Conservation (phyloP, 2,329 filamentous ascomycete genomes). For the Rhynchosporium agropyri region DNA sequence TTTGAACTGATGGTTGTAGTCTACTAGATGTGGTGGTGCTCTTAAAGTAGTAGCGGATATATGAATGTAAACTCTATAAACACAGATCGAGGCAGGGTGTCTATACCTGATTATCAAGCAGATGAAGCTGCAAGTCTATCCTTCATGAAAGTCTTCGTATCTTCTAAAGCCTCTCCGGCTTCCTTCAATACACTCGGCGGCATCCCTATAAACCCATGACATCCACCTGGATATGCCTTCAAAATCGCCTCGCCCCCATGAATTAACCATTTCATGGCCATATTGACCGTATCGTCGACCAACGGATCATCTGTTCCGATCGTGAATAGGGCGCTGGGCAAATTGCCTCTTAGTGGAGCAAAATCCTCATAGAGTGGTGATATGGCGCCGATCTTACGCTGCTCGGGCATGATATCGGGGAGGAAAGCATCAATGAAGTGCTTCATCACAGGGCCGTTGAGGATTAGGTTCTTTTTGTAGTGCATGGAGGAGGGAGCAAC, state of each 20-base stretch:
- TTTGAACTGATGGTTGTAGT: too few relatives aligned
- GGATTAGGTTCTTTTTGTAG: conserved; percentile 40
- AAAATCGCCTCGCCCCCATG: conserved; percentile 53
- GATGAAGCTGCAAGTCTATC: conserved; percentile 21
- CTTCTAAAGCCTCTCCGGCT: conserved; percentile 25
- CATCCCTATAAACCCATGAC: conserved; percentile 52
- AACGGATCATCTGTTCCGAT: conserved; percentile 58
- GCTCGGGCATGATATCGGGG: conserved; percentile 46
- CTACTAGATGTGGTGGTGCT: too few relatives aligned
- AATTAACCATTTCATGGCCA: conserved; percentile 57
- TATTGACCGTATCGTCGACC: conserved; percentile 55
- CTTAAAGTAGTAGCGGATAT: too few relatives aligned
- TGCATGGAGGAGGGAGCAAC: conserved; percentile 46
- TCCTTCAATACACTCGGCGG: conserved; percentile 26
- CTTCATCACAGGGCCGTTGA: conserved; percentile 50
- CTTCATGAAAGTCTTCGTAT: conserved; percentile 30
- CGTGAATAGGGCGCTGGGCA: conserved; percentile 58
- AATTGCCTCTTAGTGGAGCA: conserved; percentile 38
- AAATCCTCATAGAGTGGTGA: conserved; percentile 55
- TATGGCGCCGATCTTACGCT: conserved; percentile 49
- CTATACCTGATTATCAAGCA: too few relatives aligned
- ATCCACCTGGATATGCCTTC: conserved; percentile 56
- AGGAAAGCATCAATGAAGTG: conserved; percentile 51
- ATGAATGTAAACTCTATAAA: too few relatives aligned
- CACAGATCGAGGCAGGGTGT: too few relatives aligned